Base-by-base conservation (phyloP, 2,329 filamentous ascomycete species). In the Trichoderma brevicompactum region DNA sequence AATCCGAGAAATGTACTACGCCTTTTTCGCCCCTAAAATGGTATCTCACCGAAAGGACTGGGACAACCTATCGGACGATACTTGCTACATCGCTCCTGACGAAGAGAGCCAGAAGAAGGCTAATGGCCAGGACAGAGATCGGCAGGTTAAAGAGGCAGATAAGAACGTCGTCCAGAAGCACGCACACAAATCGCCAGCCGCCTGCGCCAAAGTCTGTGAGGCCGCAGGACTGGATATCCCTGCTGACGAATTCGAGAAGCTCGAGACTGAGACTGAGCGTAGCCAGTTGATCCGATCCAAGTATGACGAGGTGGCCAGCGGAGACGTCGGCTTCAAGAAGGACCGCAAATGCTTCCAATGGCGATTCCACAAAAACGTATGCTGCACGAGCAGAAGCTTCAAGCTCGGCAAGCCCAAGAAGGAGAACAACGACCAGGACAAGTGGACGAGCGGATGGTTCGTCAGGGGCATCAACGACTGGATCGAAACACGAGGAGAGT, bases 51-150 rank as follows among this genome's bases (percentile, higher is more conserved):
- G 81, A 15, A 76, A 81, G 8, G 76, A 84, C 56, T 86, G 83
- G 83, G 80, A 85, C 70, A 86, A 86, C 69, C 69, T 81, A 5
- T 81, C 83, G 4, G 79, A 84, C 32, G 81, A 83, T 54, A 74
- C 75, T 10, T 81, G 79, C 68, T 83, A 82, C 68, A 73, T 79
- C 65, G 79, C 74, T 52, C 77, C 76, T 13, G 77, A 78, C 36
- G 73, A 76, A 4, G 73, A 70, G 1, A 75, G 74, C 2, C 78
- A 80, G 67, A 68, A 69, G 19, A 72, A 71, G 32, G 75, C 75
- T 1, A 73, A 75, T 5, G 73, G 73, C 2, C 67, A 72, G 48
- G 71, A 70, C 36, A 76, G 72, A 40, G 72, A 72, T 7, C 75
- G 77, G 7, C 77, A 80, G 67, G 79, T 75, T 69, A 72, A 76